These are phyloP conservation scores for Erigeron philadelphicus DNA, from an alignment of 140 eudicot genomes.

Conservation along the genomic window DNA sequence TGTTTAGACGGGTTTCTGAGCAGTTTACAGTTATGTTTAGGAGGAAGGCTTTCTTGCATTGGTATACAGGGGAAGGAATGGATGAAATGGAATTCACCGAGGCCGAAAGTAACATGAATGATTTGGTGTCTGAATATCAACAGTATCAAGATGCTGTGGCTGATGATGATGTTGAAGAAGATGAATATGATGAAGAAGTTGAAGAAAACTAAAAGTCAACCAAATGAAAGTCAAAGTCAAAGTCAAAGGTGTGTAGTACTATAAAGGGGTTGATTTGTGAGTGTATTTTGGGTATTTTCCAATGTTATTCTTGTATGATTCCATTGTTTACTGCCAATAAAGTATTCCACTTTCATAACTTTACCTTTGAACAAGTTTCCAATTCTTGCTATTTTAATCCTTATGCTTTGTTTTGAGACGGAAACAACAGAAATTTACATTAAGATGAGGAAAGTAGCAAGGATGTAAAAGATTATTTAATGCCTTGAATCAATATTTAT, in stretches of 20 bases:
- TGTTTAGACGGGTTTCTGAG: slow-evolving; percentile 80
- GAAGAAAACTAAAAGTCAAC: slow-evolving; percentile 28
- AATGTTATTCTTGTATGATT: slow-evolving; percentile 21
- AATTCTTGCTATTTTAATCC: neutral
- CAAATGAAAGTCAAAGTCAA: neutral
- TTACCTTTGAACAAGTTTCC: neutral
- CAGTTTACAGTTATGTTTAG: slow-evolving; percentile 82
- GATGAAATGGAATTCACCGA: slow-evolving; percentile 82
- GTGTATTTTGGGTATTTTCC: slow-evolving; percentile 19
- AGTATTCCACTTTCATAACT: slow-evolving; percentile 10
- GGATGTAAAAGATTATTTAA: too few species aligned
- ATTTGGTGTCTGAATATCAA: slow-evolving; percentile 83
- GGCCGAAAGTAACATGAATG: slow-evolving; percentile 90
- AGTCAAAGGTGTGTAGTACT: slow-evolving; percentile 25
- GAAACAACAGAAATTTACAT: too few species aligned
- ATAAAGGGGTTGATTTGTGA: slow-evolving; percentile 19
- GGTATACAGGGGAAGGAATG: slow-evolving; percentile 86
- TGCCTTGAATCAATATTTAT: too few species aligned
- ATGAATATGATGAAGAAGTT: slow-evolving; percentile 52
- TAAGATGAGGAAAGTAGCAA: too few species aligned
- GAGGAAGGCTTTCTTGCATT: slow-evolving; percentile 83
- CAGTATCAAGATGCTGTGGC: slow-evolving; percentile 76
- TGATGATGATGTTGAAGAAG: slow-evolving; percentile 52
- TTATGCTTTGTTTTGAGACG: too few species aligned
- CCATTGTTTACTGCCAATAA: slow-evolving; percentile 19